Percentiles rank a stretch among this genome's conserved stretches.
phyloP scores from a whole-genome alignment of 192 early-diverging fungal species.

The Piromyces sp. region DNA sequence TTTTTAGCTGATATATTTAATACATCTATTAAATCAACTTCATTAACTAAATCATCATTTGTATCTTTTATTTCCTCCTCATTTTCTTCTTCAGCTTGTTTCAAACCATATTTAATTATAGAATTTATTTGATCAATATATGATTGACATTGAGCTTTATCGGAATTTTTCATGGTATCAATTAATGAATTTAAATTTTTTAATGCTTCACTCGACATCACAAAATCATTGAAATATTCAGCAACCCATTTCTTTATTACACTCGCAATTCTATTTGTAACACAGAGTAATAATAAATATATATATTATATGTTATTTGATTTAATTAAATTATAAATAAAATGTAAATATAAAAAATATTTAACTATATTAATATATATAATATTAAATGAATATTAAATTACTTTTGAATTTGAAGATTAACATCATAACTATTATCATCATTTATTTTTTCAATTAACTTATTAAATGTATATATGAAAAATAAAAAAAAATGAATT shows the following conservation, averaged over 20 bases:
- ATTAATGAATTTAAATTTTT: background rate
- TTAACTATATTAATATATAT: no score
- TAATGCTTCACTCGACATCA: background rate
- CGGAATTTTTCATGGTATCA: background rate
- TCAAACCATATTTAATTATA: background rate
- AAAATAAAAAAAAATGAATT: background rate
- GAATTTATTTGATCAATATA: background rate
- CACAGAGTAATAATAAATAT: no score
- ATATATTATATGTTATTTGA: no score
- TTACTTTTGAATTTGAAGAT: background rate
- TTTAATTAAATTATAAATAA: no score
- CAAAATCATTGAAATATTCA: background rate
- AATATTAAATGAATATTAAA: no score
- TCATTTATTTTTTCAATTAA: background rate
- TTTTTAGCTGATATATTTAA: slow-evolving; percentile 6
- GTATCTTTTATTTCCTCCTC: background rate
- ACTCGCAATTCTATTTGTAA: background rate
- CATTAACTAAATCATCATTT: background rate
- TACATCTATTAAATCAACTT: slow-evolving; percentile 9
- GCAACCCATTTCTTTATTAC: background rate
- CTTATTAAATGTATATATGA: background rate
- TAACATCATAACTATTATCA: background rate
- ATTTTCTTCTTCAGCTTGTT: background rate
- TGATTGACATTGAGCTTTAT: background rate
- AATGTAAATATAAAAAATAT: no score